Base-by-base conservation (phyloP, 148 eudicot species). In the Fagopyrum esculentum region DNA sequence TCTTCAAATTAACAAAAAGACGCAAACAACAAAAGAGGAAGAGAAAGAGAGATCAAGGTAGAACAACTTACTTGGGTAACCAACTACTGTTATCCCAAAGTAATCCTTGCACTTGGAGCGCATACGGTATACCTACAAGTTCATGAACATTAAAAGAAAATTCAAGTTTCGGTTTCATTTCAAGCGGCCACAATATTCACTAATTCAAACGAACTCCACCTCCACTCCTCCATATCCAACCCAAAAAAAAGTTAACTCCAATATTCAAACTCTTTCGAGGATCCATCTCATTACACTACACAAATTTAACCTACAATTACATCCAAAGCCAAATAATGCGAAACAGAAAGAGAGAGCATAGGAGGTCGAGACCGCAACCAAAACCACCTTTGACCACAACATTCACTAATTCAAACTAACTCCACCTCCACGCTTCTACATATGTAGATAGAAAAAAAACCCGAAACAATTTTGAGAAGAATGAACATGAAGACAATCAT, bases 21-120 rank as follows among this genome's bases (percentile, higher is more conserved):
- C 26, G 26, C 26, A 22, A 22, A 22, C 26, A 22, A 22, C 26
- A 22, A 22, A 22, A 22, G 26, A 22, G 26, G 26, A 22, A 22
- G 26, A 22, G 26, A 22, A 22, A 22, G 26, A 22, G 26, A 22
- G 26, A 22, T 22, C 26, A 22, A 22, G 26, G 26, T 22, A 22
- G 26, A 22, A 48, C 16, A 74, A 30, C 74, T 15, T 17, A 95
- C 98, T 97, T 77, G 98, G 98, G 76, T 95, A 95, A 75, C 98
- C 98, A 78, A 97, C 96, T 78, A 95, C 97, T 51, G 98, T 87
- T 16, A 95, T 86, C 81, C 98, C 98, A 81, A 95, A 95, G 86
- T 95, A 95, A 83, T 95, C 96, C 47, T 89, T 90, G 77, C 92
- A 89, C 74, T 89, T 82, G 45, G 80, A 63, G 17, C 93, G 85